Percentiles rank a stretch among this genome's conserved stretches.
These are phyloP conservation scores for Rhizophagus clarus DNA, from an alignment of 192 early-diverging fungal genomes.

Conservation along the genomic window DNA sequence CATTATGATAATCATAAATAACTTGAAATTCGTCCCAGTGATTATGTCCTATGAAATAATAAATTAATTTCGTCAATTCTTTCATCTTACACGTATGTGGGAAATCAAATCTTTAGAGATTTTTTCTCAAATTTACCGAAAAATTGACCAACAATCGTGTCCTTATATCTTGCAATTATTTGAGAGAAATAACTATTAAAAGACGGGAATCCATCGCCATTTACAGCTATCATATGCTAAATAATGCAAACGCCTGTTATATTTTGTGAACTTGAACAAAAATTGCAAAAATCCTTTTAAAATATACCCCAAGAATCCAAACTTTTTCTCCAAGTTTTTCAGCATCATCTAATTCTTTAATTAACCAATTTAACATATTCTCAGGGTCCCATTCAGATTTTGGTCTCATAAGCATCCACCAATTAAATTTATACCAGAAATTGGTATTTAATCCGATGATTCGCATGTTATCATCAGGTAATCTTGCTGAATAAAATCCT, in stretches of 20 bases:
- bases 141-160: conserved; percentile 18
- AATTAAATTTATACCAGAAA: conserved; percentile 61
- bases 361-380: conserved; percentile 52
- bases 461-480: conserved; percentile 46
- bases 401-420: conserved; percentile 50
- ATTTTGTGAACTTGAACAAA: neutral
- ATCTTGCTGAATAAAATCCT: conserved; percentile 51
- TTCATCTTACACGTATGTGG: neutral
- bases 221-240: conserved; percentile 8
- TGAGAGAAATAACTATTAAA: neutral
- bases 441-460: conserved; percentile 61
- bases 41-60: conserved; percentile 7
- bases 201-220: neutral
- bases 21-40: conserved; percentile 22
- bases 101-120: no score
- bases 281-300: neutral
- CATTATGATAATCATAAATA: neutral
- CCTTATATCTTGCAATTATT: conserved; percentile 1
- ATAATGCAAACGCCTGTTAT: neutral
- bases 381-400: conserved; percentile 50
- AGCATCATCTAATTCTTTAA: conserved; percentile 50
- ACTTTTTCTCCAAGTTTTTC: conserved; percentile 56
- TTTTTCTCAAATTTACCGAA: neutral
- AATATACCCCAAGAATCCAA: conserved; percentile 53
- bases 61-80: neutral